Evolutionary conservation across 2,329 filamentous ascomycete species (phyloP), one percentile per base, ranked within the genome.

Genomic region (Apiospora phragmitis): DNA sequence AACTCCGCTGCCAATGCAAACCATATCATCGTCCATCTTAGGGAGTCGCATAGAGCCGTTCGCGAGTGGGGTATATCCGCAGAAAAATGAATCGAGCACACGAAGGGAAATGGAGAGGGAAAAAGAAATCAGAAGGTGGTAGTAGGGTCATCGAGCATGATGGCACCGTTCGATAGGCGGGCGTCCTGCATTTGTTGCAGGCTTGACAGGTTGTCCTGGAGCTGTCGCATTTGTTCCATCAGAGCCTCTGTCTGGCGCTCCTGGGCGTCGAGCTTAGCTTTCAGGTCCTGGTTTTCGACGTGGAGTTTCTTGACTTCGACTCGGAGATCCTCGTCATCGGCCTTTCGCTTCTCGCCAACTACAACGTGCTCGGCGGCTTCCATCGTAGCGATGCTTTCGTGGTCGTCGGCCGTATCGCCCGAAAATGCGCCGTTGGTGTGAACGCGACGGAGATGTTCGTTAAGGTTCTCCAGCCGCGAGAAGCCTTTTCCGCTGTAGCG

Each of bases 401-500:
- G 82, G 43, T 84, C 83, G 35, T 79, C 79, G 24, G 76, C 75
- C 41, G 82, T 79, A 66, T 78, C 77, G 76, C 69, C 38, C 72
- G 75, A 68, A 72, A 76, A 71, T 38, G 79, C 82, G 51, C 84
- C 83, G 66, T 86, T 85, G 55, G 88, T 92, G 79, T 98, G 95
- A n/a, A 97, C 93, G 35, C 95, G 91, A 26, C 95, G 92, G 24
- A 98, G 85, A 81, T 98, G 95, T 82, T 98, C 95, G 79, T 95
- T 94, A 4, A 98, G 86, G 77, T 98, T 98, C 82, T 98, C 95
- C 78, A 95, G 93, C 67, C 95, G 90, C 11, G 95, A 97, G 80
- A 98, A 98, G 29, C 94, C 94, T 77, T 94, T 93, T 73, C 94
- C 95, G 0, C 90, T 91, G 77, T 94, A 93, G 47, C 95, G 92